Evolutionary conservation across 139 green algal species (phyloP).

Genomic region (Coelastrella sp.): DNA sequence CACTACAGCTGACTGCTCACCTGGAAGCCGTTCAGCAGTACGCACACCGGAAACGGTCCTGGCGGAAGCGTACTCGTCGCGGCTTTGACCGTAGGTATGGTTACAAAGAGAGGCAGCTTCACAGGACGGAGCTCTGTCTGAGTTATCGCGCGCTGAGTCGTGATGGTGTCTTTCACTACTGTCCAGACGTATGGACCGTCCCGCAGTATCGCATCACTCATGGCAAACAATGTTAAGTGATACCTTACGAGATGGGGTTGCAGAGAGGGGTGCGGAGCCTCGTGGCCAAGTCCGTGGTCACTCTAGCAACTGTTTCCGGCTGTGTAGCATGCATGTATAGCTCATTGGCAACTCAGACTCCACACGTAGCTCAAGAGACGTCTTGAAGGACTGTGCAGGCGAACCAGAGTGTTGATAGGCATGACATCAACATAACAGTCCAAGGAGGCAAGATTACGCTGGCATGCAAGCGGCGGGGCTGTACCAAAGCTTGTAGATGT

Average conservation of each 20-base stretch:
- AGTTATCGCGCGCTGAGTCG: not conserved
- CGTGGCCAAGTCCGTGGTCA: not conserved
- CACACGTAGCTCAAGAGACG: not conserved
- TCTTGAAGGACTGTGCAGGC: not conserved
- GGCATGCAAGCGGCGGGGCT: not conserved
- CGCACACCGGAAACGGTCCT: slow-evolving; percentile 52
- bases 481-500: not conserved
- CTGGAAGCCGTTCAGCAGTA: slow-evolving; percentile 66
- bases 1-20: not conserved
- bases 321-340: not conserved
- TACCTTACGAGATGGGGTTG: too few relatives aligned
- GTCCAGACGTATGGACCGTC: slow-evolving; percentile 36
- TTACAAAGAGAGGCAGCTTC: slow-evolving; percentile 32
- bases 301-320: not conserved
- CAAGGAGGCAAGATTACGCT: not conserved
- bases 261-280: too few relatives aligned
- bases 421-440: slow-evolving; percentile 14
- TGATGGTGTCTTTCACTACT: slow-evolving; percentile 14
- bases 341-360: not conserved
- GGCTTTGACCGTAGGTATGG: not conserved
- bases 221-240: not conserved
- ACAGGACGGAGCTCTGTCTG: not conserved
- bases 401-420: not conserved
- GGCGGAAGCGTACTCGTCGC: not conserved
- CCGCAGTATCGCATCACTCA: not conserved